Conservation (phyloP, 257 asterid species). For the Solanum bulbocastanum region DNA sequence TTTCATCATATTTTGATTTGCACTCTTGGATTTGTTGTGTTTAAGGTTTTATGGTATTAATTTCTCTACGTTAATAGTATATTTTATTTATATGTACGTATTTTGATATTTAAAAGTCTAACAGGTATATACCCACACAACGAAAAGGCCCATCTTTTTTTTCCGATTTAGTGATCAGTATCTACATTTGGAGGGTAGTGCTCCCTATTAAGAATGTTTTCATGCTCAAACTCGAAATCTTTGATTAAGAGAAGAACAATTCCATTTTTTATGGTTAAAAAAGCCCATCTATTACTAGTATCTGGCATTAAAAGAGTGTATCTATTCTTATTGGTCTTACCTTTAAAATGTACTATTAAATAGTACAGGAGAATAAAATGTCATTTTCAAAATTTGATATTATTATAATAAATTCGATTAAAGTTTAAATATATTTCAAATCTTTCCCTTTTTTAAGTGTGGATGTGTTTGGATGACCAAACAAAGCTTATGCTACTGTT, state of each 20-base stretch:
- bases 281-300: neutral
- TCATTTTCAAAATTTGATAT: no score
- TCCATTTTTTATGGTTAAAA: neutral
- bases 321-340: neutral
- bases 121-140: neutral
- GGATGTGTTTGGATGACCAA: neutral
- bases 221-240: fast-evolving
- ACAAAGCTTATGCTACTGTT: neutral
- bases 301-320: neutral
- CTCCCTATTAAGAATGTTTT: no score
- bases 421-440: no score
- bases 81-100: neutral
- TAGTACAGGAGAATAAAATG: no score
- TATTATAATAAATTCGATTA: no score
- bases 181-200: no score
- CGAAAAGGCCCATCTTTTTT: neutral
- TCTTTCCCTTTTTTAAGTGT: no score
- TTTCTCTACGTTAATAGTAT: neutral
- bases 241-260: no score
- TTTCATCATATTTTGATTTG: neutral
- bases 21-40: neutral
- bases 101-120: neutral
- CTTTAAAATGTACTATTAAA: no score
- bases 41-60: no score
- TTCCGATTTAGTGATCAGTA: no score